phyloP scores from a whole-genome alignment of 23 red algal species.

The Agarophyton chilense region DNA sequence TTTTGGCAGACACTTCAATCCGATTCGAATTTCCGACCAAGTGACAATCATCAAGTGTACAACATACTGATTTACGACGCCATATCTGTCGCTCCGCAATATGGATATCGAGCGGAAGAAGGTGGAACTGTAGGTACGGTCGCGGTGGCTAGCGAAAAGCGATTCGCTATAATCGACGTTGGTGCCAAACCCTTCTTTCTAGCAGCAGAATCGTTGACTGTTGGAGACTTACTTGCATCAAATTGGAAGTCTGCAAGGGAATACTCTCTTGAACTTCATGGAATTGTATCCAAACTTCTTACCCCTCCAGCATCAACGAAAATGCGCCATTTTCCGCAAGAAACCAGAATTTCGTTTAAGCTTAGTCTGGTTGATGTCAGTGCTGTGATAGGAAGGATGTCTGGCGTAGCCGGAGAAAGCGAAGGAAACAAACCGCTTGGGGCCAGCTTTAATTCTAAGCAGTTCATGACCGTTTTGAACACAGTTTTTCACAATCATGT shows the following conservation, averaged over 20 bases:
- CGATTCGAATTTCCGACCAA: neutral
- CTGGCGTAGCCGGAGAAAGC: conserved; percentile 22
- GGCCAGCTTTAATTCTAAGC: neutral
- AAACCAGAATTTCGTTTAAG: conserved; percentile 38
- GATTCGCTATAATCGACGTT: conserved; percentile 59
- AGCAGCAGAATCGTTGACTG: neutral
- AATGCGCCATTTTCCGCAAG: conserved; percentile 51
- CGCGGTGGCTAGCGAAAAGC: conserved; percentile 37
- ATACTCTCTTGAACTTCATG: conserved; percentile 37
- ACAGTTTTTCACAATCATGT: conserved; percentile 1
- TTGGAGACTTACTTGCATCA: conserved; percentile 41
- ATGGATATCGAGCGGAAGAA: conserved; percentile 45
- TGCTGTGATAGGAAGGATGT: conserved; percentile 31
- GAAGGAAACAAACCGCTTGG: conserved; percentile 23
- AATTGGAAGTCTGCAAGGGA: neutral
- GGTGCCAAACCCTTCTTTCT: conserved; percentile 53
- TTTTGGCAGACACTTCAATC: conserved; percentile 38
- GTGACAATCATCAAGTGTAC: conserved; percentile 6
- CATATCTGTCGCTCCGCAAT: conserved; percentile 45
- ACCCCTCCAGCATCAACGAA: conserved; percentile 21
- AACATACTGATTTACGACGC: conserved; percentile 55
- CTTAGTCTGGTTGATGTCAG: conserved; percentile 52
- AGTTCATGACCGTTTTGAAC: conserved; percentile 28
- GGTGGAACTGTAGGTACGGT: conserved; percentile 26
- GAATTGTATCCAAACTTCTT: conserved; percentile 27